A percentile compares a stretch with the other conserved stretches of the same genome.
These are phyloP conservation scores for Nakazawaea anatomiae DNA, from an alignment of 805 yeast genomes.

Conservation along the genomic window DNA sequence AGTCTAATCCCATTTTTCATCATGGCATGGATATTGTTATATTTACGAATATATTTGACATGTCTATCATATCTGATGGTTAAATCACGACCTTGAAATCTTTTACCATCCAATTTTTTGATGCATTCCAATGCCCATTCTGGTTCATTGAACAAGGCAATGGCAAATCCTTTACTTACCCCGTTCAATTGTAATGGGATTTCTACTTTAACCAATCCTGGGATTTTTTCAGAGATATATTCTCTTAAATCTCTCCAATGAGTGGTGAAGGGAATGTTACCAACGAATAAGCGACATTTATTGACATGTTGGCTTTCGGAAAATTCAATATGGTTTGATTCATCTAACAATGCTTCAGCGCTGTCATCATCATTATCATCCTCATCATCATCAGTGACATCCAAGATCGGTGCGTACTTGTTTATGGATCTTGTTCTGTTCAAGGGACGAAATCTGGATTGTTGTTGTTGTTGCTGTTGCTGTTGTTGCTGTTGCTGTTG, in stretches of 20 bases:
- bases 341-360: neutral
- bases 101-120: slow-evolving; percentile 39
- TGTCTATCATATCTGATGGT: slow-evolving; percentile 57
- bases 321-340: slow-evolving; percentile 13
- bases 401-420: slow-evolving; percentile 11
- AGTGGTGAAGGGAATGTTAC: slow-evolving; percentile 48
- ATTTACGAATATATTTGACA: slow-evolving; percentile 30
- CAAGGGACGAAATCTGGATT: neutral
- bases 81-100: slow-evolving; percentile 54
- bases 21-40: slow-evolving; percentile 8
- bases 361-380: slow-evolving; percentile 16
- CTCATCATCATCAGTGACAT: slow-evolving; percentile 16
- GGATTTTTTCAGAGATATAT: slow-evolving; percentile 25
- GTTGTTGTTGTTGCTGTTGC: slow-evolving; percentile 2
- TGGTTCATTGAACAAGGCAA: slow-evolving; percentile 44
- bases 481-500: slow-evolving; percentile 3
- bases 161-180: slow-evolving; percentile 55
- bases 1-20: neutral
- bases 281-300: slow-evolving; percentile 42
- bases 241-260: slow-evolving; percentile 29
- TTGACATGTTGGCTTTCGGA: slow-evolving; percentile 28
- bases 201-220: slow-evolving; percentile 30
- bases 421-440: slow-evolving; percentile 1
- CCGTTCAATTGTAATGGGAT: slow-evolving; percentile 38
- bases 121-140: slow-evolving; percentile 45